Evolutionary conservation across 2,329 filamentous ascomycete genomes (phyloP).

Genomic region (Xylaria sp.): DNA sequence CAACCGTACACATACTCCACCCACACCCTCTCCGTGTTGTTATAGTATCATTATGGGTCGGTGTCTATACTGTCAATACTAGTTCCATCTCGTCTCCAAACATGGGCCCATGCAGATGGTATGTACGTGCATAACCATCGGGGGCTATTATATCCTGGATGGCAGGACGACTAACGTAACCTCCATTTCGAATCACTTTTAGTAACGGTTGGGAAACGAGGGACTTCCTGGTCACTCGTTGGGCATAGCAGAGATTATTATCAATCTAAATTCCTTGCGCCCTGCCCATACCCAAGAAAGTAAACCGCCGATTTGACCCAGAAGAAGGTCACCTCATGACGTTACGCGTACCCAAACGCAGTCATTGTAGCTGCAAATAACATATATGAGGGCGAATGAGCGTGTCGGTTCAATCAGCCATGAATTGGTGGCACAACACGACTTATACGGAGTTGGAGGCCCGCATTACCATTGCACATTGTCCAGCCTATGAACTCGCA

Average conservation of each 20-base stretch:
- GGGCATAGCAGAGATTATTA: neutral
- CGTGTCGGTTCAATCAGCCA: constrained; percentile 16
- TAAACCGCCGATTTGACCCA: constrained; percentile 19
- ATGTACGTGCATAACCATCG: constrained; percentile 25
- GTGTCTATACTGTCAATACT: neutral
- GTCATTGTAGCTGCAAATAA: constrained; percentile 4
- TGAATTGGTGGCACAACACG: constrained; percentile 19
- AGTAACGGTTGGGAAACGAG: constrained; percentile 19
- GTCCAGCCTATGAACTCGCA: constrained; percentile 33
- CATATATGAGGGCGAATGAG: constrained; percentile 23
- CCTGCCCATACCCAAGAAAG: constrained; percentile 23
- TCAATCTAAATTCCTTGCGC: constrained; percentile 14
- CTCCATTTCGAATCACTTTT: constrained; percentile 26
- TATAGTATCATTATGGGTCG: constrained; percentile 15
- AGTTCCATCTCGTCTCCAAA: constrained; percentile 25
- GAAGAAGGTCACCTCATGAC: constrained; percentile 4
- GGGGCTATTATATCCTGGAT: constrained; percentile 20
- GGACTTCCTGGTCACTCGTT: neutral
- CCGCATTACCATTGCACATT: constrained; percentile 36
- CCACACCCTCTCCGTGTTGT: constrained; percentile 14
- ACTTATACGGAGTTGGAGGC: constrained; percentile 36
- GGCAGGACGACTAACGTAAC: constrained; percentile 27
- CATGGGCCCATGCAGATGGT: constrained; percentile 24
- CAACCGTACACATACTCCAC: constrained; percentile 14
- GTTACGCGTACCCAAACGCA: constrained; percentile 13